phyloP scores from a whole-genome alignment of 2,329 filamentous ascomycete genomes.

The Sarocladiaceae sp. region DNA sequence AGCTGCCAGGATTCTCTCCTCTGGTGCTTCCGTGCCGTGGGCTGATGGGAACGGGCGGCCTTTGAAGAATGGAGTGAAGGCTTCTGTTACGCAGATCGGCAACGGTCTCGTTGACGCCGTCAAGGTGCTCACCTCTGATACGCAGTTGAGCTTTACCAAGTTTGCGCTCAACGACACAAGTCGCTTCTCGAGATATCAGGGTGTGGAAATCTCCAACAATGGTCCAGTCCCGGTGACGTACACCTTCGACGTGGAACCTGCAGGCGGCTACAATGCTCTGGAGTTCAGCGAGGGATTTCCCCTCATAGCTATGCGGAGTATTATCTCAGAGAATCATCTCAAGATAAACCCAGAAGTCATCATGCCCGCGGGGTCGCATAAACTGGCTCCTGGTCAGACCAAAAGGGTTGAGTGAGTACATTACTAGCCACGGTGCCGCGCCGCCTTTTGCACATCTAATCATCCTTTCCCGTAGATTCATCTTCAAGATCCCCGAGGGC shows the following conservation, averaged over 20 bases:
- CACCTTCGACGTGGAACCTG: slow-evolving; percentile 22
- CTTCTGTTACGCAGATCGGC: slow-evolving; percentile 33
- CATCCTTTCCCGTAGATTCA: not conserved
- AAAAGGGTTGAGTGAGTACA: slow-evolving; percentile 8
- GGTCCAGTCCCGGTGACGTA: slow-evolving; percentile 28
- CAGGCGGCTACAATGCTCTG: slow-evolving; percentile 9
- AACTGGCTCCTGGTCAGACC: slow-evolving; percentile 16
- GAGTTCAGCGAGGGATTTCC: not conserved
- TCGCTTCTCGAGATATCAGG: slow-evolving; percentile 22
- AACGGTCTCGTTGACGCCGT: slow-evolving; percentile 35
- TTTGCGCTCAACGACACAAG: slow-evolving; percentile 38
- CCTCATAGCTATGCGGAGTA: not conserved
- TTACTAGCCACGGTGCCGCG: no score
- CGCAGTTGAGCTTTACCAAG: slow-evolving; percentile 27
- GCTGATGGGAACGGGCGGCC: slow-evolving; percentile 12
- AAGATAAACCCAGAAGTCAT: not conserved
- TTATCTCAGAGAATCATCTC: not conserved
- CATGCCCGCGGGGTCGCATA: slow-evolving; percentile 1
- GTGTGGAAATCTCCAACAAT: slow-evolving; percentile 29
- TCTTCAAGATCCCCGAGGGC: not conserved
- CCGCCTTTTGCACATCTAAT: no score
- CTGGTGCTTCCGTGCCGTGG: slow-evolving; percentile 10
- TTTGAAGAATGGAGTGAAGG: slow-evolving; percentile 16
- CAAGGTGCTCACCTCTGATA: slow-evolving; percentile 30
- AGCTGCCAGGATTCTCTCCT: slow-evolving; percentile 13